Evolutionary conservation across 2,329 filamentous ascomycete genomes (phyloP).

Genomic region (Aphanocladium album): DNA sequence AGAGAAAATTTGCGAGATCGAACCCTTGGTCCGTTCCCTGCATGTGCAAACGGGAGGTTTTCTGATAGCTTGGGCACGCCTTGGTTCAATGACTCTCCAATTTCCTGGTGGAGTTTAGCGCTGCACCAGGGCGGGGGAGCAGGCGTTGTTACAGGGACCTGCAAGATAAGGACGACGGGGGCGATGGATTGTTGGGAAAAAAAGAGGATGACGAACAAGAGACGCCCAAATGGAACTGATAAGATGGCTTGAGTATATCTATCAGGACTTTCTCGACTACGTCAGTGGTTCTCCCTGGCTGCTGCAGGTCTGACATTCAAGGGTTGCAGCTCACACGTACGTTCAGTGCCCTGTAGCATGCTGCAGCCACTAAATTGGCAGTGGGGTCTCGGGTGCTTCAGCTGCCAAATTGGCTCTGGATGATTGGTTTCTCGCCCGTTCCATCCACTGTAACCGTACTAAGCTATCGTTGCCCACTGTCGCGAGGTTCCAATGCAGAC

Average conservation of each 20-base stretch:
- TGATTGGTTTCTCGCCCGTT: neutral
- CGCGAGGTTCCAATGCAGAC: neutral
- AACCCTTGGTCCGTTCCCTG: neutral
- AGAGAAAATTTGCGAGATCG: neutral
- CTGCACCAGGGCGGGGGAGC: constrained; percentile 1
- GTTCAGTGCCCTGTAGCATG: neutral
- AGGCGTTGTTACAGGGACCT: neutral
- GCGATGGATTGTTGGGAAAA: neutral
- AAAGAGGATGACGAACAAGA: too few relatives aligned
- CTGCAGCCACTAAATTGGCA: constrained; percentile 5
- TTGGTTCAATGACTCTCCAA: constrained; percentile 3
- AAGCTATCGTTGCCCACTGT: neutral
- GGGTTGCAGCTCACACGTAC: neutral
- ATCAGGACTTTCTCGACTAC: neutral
- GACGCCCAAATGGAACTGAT: neutral
- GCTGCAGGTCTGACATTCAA: neutral
- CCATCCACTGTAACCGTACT: neutral
- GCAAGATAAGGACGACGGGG: neutral
- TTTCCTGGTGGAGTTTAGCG: constrained; percentile 6
- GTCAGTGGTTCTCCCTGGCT: too few relatives aligned
- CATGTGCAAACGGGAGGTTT: constrained; percentile 10
- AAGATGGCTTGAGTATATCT: neutral
- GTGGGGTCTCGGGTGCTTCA: neutral
- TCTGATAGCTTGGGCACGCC: neutral
- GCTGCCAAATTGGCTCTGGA: neutral